A percentile compares a stretch with the other conserved stretches of the same genome.
Evolutionary conservation across 306 rosid species (phyloP).

Genomic region (Vigna hirtella): DNA sequence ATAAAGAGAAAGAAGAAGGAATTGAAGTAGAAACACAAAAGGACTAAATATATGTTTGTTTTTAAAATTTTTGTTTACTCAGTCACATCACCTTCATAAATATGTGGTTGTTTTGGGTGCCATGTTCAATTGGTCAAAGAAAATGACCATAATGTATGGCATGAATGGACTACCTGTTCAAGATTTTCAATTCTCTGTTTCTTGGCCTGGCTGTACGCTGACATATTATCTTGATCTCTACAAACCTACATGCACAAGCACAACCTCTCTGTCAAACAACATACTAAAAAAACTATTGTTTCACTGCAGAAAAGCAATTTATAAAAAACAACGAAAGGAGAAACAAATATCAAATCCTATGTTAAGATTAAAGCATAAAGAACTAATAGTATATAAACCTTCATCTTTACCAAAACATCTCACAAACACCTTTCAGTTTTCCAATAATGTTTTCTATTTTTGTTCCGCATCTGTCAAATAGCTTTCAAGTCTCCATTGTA

Average conservation of each 20-base stretch:
- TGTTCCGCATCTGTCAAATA: too few species aligned
- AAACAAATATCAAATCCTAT: background rate
- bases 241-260: background rate
- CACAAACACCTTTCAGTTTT: too few species aligned
- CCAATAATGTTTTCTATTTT: too few species aligned
- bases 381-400: too few species aligned
- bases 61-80: background rate
- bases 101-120: background rate
- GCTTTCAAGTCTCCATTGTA: too few species aligned
- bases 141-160: constrained; percentile 9
- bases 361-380: too few species aligned
- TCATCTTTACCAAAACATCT: too few species aligned
- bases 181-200: constrained; percentile 11
- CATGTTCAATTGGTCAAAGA: constrained; percentile 13
- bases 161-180: background rate
- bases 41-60: background rate
- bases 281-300: background rate
- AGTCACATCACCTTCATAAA: background rate
- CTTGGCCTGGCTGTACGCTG: background rate
- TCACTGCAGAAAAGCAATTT: background rate
- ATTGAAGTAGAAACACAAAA: background rate
- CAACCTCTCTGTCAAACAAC: background rate
- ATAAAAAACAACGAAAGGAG: background rate
- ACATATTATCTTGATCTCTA: constrained; percentile 22
- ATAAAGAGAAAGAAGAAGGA: background rate